Evolutionary conservation across 2,329 filamentous ascomycete genomes (phyloP), one percentile per base, ranked within the genome.

Genomic region (Escovopsis sp.): DNA sequence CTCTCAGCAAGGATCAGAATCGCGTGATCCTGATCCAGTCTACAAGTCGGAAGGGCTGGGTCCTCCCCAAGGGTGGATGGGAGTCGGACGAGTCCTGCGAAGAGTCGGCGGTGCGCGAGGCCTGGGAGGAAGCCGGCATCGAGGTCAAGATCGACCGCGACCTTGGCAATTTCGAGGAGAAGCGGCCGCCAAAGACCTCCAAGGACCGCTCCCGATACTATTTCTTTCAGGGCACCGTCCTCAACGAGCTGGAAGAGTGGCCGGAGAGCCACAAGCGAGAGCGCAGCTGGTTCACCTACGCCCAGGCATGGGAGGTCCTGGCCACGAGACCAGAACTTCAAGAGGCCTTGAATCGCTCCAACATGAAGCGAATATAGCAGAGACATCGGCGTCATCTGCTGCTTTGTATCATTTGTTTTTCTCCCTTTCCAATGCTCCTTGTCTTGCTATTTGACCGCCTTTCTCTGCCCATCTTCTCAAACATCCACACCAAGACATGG

Each of bases 111-210:
- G 60, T 79, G 66, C 66, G 90, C 46, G 90, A 98, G 60, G 90
- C 90, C 41, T 96, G 90, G 90, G 90, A 96, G 63, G 90, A 96
- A 63, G 90, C 87, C 29, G 90, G 90, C 50, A 92, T 96, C 51
- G 68, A 81, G 49, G 82, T 88, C 58, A 79, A 73, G 39, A 78
- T 94, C 56, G 77, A 80, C 48, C 80, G 79, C 54, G 85, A 94
- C 56, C 70, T 98, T 34, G 87, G 87, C 43, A 71, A 79, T 44
- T 93, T 98, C 47, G 65, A 77, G 36, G 90, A 98, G 60, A 81
- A 76, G 55, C 75, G 86, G 39, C 71, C 84, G 6, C 84, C 83
- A 27, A 88, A 88, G 56, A 65, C 65, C 39, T 73, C 74, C 41
- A 75, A 76, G 54, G 70, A 74, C 43, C 62, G 65, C 32, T 65